phyloP scores from a whole-genome alignment of 2,329 filamentous ascomycete species.

The Pezicula radicicola region DNA sequence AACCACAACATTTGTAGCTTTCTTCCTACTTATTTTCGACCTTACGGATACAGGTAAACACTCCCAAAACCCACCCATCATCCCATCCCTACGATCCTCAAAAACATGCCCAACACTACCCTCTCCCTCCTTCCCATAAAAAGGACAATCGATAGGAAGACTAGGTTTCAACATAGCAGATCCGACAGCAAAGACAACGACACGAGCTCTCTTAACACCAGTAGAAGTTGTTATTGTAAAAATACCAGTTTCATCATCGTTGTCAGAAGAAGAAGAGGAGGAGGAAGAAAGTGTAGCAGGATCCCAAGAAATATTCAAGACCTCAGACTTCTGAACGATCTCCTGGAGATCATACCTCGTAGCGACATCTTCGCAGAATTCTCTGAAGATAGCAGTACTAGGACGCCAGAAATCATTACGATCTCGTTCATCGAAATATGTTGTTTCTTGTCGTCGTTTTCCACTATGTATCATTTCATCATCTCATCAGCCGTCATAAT shows the following conservation, averaged over 20 bases:
- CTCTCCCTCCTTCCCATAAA: conserved; percentile 22
- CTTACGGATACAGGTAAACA: conserved; percentile 34
- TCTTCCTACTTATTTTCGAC: conserved; percentile 46
- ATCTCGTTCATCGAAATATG: conserved; percentile 57
- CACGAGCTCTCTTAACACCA: conserved; percentile 51
- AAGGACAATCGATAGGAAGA: conserved; percentile 33
- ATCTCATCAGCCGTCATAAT: no score
- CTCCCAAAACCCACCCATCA: not conserved
- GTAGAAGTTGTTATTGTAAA: conserved; percentile 63
- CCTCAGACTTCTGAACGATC: conserved; percentile 53
- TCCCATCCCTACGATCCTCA: not conserved
- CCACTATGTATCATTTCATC: conserved; percentile 21
- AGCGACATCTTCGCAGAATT: conserved; percentile 57
- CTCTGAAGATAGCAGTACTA: conserved; percentile 56
- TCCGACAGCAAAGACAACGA: conserved; percentile 69
- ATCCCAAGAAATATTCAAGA: conserved; percentile 18
- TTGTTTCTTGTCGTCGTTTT: conserved; percentile 24
- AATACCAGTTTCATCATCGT: conserved; percentile 38
- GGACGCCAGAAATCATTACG: conserved; percentile 69
- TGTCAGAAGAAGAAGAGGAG: conserved; percentile 8
- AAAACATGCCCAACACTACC: conserved; percentile 18
- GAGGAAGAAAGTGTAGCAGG: not conserved
- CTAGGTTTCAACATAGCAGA: conserved; percentile 55
- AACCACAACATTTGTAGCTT: conserved; percentile 62
- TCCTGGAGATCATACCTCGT: conserved; percentile 56